Conservation (phyloP, 495 filamentous ascomycete species). For the Penicillium ucsense region DNA sequence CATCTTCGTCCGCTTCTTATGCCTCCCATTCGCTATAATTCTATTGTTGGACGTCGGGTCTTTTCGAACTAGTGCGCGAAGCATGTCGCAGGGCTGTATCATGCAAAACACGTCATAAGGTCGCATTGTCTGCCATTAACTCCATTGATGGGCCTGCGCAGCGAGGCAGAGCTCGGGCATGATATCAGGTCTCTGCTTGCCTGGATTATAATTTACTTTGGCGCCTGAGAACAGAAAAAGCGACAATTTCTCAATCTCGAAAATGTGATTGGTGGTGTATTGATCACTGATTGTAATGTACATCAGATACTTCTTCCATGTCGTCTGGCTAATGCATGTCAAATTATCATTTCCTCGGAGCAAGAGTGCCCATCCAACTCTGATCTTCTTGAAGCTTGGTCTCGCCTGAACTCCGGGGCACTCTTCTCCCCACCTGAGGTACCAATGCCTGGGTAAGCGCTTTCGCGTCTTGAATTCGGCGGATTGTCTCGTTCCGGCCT, state of each 20-base stretch:
- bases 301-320: neutral
- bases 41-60: too few species aligned
- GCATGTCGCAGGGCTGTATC: too few species aligned
- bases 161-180: too few species aligned
- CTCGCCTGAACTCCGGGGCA: conserved; percentile 7
- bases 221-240: too few species aligned
- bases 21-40: too few species aligned
- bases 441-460: conserved; percentile 18
- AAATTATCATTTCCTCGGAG: conserved; percentile 4
- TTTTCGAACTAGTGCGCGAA: too few species aligned
- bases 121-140: too few species aligned
- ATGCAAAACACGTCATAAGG: too few species aligned
- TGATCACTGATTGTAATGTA: neutral
- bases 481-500: conserved; percentile 49
- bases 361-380: conserved; percentile 35
- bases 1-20: too few species aligned
- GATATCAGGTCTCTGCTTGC: neutral
- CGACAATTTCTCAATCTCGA: neutral
- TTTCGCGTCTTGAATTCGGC: conserved; percentile 43
- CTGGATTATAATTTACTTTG: neutral
- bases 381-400: conserved; percentile 16
- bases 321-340: neutral
- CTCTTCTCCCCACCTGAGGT: conserved; percentile 9
- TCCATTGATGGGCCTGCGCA: too few species aligned
- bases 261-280: neutral